Evolutionary conservation across 2,329 filamentous ascomycete genomes (phyloP).

Genomic region (Colletotrichum sp.): DNA sequence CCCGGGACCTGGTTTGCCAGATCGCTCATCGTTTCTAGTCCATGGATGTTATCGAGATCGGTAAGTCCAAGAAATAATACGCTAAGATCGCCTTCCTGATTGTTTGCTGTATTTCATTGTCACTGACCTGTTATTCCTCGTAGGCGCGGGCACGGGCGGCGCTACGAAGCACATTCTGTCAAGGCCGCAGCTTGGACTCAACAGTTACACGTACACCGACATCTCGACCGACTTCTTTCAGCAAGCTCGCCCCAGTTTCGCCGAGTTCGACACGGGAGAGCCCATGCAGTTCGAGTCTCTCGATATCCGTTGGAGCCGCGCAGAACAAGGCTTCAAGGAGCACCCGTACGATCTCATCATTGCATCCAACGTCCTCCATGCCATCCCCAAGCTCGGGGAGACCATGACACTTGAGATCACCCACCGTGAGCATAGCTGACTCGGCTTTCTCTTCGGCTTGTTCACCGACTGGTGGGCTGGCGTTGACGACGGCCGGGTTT

Average conservation of each 20-base stretch:
- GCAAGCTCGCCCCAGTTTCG: no score
- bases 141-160: no score
- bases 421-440: conserved; percentile 16
- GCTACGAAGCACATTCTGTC: no score
- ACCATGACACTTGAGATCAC: conserved; percentile 22
- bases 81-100: conserved; percentile 28
- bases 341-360: conserved; percentile 33
- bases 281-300: no score
- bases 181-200: no score
- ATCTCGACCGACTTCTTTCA: no score
- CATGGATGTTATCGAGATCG: no score
- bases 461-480: conserved; percentile 35
- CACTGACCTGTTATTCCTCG: background rate
- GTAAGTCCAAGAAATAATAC: conserved; percentile 29
- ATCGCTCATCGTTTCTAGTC: no score
- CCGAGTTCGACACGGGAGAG: no score
- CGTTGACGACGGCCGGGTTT: conserved; percentile 23
- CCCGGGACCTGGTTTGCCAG: no score
- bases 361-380: conserved; percentile 33
- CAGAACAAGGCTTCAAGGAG: conserved; percentile 30
- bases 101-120: background rate
- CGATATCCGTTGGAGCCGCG: no score
- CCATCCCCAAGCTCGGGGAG: conserved; percentile 25
- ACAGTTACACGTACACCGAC: no score
- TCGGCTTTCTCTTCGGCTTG: conserved; percentile 14